A percentile compares a stretch with the other conserved stretches of the same genome.
These are phyloP conservation scores for Yarrowia phangngaensis DNA, from an alignment of 805 yeast species.

Conservation along the genomic window DNA sequence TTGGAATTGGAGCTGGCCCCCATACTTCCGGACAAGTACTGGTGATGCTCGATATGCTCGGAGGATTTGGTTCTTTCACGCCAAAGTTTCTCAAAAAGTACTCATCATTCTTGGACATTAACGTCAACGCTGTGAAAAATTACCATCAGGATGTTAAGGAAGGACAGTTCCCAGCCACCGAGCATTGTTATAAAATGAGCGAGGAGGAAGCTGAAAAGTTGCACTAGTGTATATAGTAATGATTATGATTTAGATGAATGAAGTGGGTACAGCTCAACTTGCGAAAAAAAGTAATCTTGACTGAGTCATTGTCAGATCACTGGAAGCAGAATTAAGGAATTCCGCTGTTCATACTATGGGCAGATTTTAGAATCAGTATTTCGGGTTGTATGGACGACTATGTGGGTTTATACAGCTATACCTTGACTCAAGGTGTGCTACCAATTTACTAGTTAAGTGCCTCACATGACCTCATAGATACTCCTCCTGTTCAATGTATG, in stretches of 20 bases:
- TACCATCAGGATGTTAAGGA: constrained; percentile 60
- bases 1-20: constrained; percentile 95
- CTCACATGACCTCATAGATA: too few species aligned
- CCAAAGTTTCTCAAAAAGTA: constrained; percentile 79
- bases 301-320: too few species aligned
- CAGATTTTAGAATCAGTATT: too few species aligned
- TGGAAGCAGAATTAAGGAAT: too few species aligned
- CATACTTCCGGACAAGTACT: constrained; percentile 83
- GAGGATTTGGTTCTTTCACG: constrained; percentile 50
- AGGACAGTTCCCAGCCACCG: constrained; percentile 56
- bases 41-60: constrained; percentile 80
- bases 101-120: constrained; percentile 48
- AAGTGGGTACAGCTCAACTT: too few species aligned
- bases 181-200: constrained; percentile 68
- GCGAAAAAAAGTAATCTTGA: too few species aligned
- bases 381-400: too few species aligned
- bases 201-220: constrained; percentile 55
- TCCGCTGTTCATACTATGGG: too few species aligned
- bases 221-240: constrained; percentile 35
- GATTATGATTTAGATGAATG: too few species aligned
- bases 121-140: constrained; percentile 49
- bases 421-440: too few species aligned
- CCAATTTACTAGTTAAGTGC: too few species aligned
- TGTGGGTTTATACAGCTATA: too few species aligned
- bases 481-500: constrained; percentile 70